Base-by-base conservation (phyloP, 2,329 filamentous ascomycete genomes). In the Ophiocordyceps camponoti-rufipedis region DNA sequence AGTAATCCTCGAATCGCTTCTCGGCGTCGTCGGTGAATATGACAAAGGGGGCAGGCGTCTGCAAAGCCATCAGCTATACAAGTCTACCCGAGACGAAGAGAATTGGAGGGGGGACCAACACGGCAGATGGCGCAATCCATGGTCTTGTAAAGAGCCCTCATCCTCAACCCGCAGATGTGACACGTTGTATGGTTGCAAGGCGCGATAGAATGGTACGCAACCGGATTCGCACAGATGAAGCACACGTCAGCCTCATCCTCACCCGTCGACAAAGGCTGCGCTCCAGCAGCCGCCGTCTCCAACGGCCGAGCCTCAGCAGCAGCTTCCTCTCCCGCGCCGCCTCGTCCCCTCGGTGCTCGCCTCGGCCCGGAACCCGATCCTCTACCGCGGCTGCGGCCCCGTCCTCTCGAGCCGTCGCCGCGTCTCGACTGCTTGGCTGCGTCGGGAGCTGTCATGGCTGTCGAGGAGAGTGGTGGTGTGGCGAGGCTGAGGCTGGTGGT, bases 131-230 rank as follows among this genome's bases (percentile, higher is more conserved):
- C 84, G 63, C 91, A 98, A 51, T 88, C 84, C 62, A 94, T 94
- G 48, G 80, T 93, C 69, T 95, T 96, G 66, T 96, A 98, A 41
- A 98, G 68, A 1, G 89, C 91, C 54, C 91, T 77, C 75, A 96
- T 77, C 48, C 91, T 77, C 53, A 98, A 67, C 10, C 87, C 82
- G 62, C 91, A 98, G 52, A 96, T 94, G 65, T 98, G 91, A 60
- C 91, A 98, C 43, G 89, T 95, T 47, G 85, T 76, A 65, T 98
- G 91, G 62, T 95, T 96, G 65, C 91, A 98, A 18, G 91, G 89
- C 31, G 88, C 80, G 51, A 98, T 78, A 10, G 88, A 83, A 54
- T 85, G 80, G 66, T 96, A 87, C 43, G 83, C 78, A 43, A 98
- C 81, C 2, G 81, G 77, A 52, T 88, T 94, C 47, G 91, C 89